Percentiles rank a stretch among this genome's conserved stretches.
Conservation (phyloP, 2,329 filamentous ascomycete species). For the Teratosphaeria epicoccoides region DNA sequence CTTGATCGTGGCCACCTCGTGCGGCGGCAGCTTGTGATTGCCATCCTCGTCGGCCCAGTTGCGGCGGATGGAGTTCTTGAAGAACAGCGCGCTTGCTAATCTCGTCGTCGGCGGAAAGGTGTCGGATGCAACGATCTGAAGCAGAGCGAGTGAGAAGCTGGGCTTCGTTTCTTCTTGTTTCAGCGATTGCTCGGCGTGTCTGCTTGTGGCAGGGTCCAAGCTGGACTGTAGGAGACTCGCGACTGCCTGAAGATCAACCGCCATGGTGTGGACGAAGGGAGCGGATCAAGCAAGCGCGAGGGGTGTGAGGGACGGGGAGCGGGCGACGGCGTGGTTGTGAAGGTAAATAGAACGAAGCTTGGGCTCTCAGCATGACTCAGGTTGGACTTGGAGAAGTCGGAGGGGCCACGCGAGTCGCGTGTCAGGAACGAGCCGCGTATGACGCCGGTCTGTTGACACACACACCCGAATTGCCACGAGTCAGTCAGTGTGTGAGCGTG, state of each 20-base stretch:
- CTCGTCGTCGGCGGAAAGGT: slow-evolving; percentile 65
- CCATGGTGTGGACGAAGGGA: slow-evolving; percentile 38
- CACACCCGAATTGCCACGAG: background rate
- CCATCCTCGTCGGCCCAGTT: slow-evolving; percentile 96
- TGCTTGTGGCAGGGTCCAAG: slow-evolving; percentile 75
- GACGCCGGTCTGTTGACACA: background rate
- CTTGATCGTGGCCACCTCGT: slow-evolving; percentile 87
- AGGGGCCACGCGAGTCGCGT: slow-evolving; percentile 46
- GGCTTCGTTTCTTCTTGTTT: slow-evolving; percentile 70
- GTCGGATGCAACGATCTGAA: slow-evolving; percentile 78
- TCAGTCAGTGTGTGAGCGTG: background rate
- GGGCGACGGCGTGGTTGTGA: background rate
- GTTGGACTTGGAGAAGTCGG: slow-evolving; percentile 93
- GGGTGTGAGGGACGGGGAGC: background rate
- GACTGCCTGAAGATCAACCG: slow-evolving; percentile 51
- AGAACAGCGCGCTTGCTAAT: slow-evolving; percentile 79
- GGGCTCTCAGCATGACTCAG: slow-evolving; percentile 34
- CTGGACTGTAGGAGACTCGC: slow-evolving; percentile 83
- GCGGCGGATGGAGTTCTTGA: slow-evolving; percentile 95
- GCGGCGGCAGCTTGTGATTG: slow-evolving; percentile 71
- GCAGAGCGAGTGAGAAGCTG: slow-evolving; percentile 72
- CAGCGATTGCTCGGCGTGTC: slow-evolving; percentile 77
- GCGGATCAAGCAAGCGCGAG: too few species aligned
- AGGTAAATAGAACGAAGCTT: slow-evolving; percentile 1
- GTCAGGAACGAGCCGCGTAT: background rate